phyloP scores from a whole-genome alignment of 306 rosid species.

The Hylodesmum podocarpum region DNA sequence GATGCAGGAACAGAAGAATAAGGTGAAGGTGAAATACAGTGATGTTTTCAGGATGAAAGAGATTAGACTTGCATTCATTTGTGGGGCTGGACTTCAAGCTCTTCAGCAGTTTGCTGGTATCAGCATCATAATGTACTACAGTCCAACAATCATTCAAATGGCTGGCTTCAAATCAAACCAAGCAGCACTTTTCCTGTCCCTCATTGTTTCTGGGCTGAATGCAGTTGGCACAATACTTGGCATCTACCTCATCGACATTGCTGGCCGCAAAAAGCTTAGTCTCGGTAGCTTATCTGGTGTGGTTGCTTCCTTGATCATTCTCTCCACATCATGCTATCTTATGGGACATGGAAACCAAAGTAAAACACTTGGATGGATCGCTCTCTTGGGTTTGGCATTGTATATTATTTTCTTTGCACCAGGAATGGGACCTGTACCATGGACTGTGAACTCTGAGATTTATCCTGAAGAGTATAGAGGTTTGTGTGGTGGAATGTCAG shows the following conservation, averaged over 20 bases:
- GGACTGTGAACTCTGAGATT: constrained; percentile 83
- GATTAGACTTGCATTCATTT: constrained; percentile 67
- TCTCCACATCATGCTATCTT: constrained; percentile 41
- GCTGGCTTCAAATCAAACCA: constrained; percentile 68
- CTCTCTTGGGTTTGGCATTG: constrained; percentile 58
- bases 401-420: constrained; percentile 69
- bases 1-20: constrained; percentile 46
- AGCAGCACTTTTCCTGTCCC: constrained; percentile 65
- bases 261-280: constrained; percentile 56
- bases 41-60: constrained; percentile 60
- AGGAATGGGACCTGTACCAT: constrained; percentile 85
- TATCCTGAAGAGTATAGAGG: constrained; percentile 81
- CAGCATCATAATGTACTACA: constrained; percentile 82
- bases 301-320: constrained; percentile 41
- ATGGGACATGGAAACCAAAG: constrained; percentile 37
- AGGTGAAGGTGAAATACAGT: constrained; percentile 37
- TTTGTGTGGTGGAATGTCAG: constrained; percentile 81
- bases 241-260: constrained; percentile 56
- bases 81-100: constrained; percentile 86
- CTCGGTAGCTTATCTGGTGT: constrained; percentile 61
- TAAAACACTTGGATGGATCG: constrained; percentile 50
- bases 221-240: constrained; percentile 65
- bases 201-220: constrained; percentile 67
- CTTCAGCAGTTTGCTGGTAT: constrained; percentile 80
- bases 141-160: constrained; percentile 82